Evolutionary conservation across 208 protist genomes (phyloP).

Genomic region (Acanthamoeba sp.): DNA sequence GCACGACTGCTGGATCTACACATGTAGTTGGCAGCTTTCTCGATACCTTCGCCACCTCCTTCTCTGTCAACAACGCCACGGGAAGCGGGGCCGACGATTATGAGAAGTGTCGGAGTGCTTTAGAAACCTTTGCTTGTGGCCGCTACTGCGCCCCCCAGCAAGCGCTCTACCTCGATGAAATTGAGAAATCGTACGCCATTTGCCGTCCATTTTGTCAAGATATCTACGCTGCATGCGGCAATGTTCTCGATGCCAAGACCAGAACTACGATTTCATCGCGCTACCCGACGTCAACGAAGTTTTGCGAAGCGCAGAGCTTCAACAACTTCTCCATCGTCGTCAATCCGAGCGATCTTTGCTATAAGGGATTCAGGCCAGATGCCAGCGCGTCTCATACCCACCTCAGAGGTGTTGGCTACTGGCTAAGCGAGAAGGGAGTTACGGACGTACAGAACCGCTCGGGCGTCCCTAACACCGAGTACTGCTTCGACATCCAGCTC

Average conservation of each 20-base stretch:
- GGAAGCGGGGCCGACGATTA: not conserved
- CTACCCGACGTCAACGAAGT: constrained; percentile 6
- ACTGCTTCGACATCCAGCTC: constrained; percentile 69
- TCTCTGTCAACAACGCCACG: not conserved
- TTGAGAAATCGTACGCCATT: constrained; percentile 22
- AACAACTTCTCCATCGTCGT: constrained; percentile 49
- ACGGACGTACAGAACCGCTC: not conserved
- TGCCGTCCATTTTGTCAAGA: constrained; percentile 47
- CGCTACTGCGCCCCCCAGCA: constrained; percentile 63
- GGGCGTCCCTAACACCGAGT: constrained; percentile 8
- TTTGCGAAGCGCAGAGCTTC: constrained; percentile 32
- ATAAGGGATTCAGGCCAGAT: not conserved
- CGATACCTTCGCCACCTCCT: not conserved
- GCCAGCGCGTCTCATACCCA: constrained; percentile 41
- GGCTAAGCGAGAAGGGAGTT: not conserved
- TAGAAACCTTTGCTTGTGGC: constrained; percentile 68
- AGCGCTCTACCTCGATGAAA: constrained; percentile 30
- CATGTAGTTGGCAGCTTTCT: constrained; percentile 9
- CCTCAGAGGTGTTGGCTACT: constrained; percentile 32
- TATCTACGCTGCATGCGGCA: constrained; percentile 1
- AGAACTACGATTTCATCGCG: not conserved
- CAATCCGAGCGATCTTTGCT: constrained; percentile 53
- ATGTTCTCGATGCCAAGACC: not conserved
- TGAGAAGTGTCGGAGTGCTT: not conserved
- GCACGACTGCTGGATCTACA: not conserved